A percentile compares a stretch with the other conserved stretches of the same genome.
These are phyloP conservation scores for Saccharomycopsis fibuligera DNA, from an alignment of 805 yeast species.

Conservation along the genomic window DNA sequence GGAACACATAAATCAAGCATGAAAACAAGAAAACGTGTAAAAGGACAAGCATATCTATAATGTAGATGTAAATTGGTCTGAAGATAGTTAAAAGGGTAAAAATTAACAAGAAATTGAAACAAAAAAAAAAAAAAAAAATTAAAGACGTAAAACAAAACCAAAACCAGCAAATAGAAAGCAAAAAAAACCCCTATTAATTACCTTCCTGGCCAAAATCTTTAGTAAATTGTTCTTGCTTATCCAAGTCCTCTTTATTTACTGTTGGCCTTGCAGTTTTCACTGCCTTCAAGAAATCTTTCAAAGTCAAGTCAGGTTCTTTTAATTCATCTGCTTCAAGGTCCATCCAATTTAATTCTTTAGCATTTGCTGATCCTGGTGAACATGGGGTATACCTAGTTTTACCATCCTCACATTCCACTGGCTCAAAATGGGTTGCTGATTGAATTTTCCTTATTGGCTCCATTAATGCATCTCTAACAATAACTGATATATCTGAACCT, in stretches of 20 bases:
- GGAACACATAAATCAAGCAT: too few relatives aligned
- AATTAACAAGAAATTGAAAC: background rate
- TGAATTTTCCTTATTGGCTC: conserved; percentile 95
- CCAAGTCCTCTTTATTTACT: conserved; percentile 78
- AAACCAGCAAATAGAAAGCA: background rate
- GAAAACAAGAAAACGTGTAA: too few relatives aligned
- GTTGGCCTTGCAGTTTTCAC: conserved; percentile 91
- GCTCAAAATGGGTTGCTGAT: conserved; percentile 90
- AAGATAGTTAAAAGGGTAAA: background rate
- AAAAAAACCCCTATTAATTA: conserved; percentile 36
- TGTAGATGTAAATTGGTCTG: background rate
- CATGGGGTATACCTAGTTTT: conserved; percentile 71
- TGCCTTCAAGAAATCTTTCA: conserved; percentile 91
- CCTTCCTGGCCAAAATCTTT: conserved; percentile 98
- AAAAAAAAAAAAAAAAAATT: background rate
- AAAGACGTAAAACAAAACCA: background rate
- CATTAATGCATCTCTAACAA: conserved; percentile 96
- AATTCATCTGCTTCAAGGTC: conserved; percentile 84
- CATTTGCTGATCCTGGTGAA: conserved; percentile 90
- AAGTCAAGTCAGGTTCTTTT: conserved; percentile 80
- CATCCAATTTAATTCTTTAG: conserved; percentile 89
- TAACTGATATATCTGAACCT: conserved; percentile 95
- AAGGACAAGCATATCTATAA: too few relatives aligned
- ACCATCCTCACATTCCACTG: conserved; percentile 36
- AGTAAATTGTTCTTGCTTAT: conserved; percentile 81